Percentiles rank a stretch among this genome's conserved stretches.
Evolutionary conservation across 176 grass and related monocot genomes (phyloP).

Genomic region (Aegilops speltoides): DNA sequence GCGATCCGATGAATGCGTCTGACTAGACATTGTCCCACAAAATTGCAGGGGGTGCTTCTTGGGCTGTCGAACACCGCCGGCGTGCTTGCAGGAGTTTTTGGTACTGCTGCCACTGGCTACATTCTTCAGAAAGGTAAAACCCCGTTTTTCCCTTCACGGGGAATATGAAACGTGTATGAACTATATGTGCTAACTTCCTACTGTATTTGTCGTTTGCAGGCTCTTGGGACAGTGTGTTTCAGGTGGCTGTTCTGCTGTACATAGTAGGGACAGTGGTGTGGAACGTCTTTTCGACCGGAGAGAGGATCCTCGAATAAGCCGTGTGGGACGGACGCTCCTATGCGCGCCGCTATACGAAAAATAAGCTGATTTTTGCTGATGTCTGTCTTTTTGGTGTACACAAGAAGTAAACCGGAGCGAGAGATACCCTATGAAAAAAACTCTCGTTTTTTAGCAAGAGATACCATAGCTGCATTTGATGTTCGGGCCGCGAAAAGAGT

Average conservation of each 20-base stretch:
- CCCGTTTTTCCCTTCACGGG: background rate
- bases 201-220: constrained; percentile 36
- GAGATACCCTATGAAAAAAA: background rate
- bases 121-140: constrained; percentile 77
- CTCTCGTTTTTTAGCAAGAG: constrained; percentile 19
- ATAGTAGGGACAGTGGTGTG: constrained; percentile 86
- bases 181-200: background rate
- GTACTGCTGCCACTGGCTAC: constrained; percentile 82
- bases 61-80: constrained; percentile 94
- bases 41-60: constrained; percentile 75
- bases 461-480: constrained; percentile 9
- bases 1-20: constrained; percentile 7
- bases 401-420: constrained; percentile 7
- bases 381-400: background rate
- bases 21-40: background rate
- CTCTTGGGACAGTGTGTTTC: constrained; percentile 94
- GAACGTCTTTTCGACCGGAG: constrained; percentile 90
- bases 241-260: constrained; percentile 77
- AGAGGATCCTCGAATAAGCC: constrained; percentile 78
- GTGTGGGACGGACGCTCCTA: background rate
- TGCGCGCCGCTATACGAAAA: background rate
- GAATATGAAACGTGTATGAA: too few species aligned
- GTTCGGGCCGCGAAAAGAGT: background rate
- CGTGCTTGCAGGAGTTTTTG: constrained; percentile 93
- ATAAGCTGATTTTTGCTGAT: constrained; percentile 35